Conservation (phyloP, 805 yeast genomes). For the Candida chauliodis region DNA sequence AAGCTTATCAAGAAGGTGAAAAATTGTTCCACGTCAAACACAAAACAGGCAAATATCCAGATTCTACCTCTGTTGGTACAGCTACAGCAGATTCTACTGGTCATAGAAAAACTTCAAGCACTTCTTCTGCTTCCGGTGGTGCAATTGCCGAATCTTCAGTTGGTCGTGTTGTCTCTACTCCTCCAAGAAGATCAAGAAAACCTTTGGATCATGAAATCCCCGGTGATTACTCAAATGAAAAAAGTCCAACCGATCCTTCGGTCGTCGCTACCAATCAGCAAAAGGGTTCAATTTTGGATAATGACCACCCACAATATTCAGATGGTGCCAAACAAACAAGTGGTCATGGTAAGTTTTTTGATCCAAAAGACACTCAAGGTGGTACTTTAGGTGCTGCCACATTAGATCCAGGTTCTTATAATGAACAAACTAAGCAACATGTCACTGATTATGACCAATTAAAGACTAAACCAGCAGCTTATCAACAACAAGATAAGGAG, state of each 20-base stretch:
- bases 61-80: neutral
- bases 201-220: slow-evolving; percentile 27
- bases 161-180: slow-evolving; percentile 27
- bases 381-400: slow-evolving; percentile 23
- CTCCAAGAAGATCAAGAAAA: slow-evolving; percentile 19
- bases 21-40: slow-evolving; percentile 5
- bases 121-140: neutral
- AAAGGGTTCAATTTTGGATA: slow-evolving; percentile 13
- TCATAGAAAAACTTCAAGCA: slow-evolving; percentile 1
- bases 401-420: slow-evolving; percentile 8
- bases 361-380: slow-evolving; percentile 33
- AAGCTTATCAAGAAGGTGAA: slow-evolving; percentile 8
- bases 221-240: slow-evolving; percentile 33
- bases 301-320: slow-evolving; percentile 24
- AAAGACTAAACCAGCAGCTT: slow-evolving; percentile 4
- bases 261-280: slow-evolving; percentile 11
- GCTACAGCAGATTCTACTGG: neutral
- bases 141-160: slow-evolving; percentile 12
- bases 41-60: slow-evolving; percentile 1
- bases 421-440: slow-evolving; percentile 25
- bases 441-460: slow-evolving; percentile 6
- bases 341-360: slow-evolving; percentile 31
- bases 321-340: slow-evolving; percentile 24
- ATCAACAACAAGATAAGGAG: slow-evolving; percentile 9
- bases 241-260: slow-evolving; percentile 25